Percentiles rank a stretch among this genome's conserved stretches.
These are phyloP conservation scores for Furcasterigmium sp. DNA, from an alignment of 2,329 filamentous ascomycete species.

Conservation along the genomic window DNA sequence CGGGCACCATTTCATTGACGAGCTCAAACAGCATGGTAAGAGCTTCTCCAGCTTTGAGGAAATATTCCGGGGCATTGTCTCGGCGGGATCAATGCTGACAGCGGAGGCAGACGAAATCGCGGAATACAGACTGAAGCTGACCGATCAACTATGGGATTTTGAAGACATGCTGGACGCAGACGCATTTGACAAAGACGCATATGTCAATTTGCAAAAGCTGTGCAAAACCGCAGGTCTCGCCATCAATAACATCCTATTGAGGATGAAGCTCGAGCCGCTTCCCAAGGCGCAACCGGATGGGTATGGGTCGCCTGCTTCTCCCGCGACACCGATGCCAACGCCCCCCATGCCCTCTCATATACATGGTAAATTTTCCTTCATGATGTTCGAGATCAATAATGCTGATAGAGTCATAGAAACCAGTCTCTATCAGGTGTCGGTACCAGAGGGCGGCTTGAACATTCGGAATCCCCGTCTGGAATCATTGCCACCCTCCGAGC, in stretches of 20 bases:
- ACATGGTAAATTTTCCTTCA: no score
- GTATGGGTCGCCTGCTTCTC: no score
- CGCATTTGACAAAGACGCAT: slow-evolving; percentile 46
- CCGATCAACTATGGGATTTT: slow-evolving; percentile 50
- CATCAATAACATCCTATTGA: slow-evolving; percentile 45
- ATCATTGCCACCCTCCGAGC: no score
- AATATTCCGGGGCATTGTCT: background rate
- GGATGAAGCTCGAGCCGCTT: slow-evolving; percentile 43
- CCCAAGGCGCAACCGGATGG: background rate
- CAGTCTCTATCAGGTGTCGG: no score
- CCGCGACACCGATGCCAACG: no score
- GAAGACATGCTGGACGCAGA: slow-evolving; percentile 47
- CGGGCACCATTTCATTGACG: slow-evolving; percentile 41
- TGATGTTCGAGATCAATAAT: no score
- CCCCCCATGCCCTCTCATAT: no score
- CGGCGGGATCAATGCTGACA: background rate
- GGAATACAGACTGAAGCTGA: slow-evolving; percentile 39
- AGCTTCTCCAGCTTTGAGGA: background rate
- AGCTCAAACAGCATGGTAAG: slow-evolving; percentile 50
- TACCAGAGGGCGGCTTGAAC: no score
- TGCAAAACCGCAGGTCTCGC: slow-evolving; percentile 43
- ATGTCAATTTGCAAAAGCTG: slow-evolving; percentile 39
- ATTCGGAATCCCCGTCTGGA: no score
- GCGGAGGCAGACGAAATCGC: slow-evolving; percentile 40
- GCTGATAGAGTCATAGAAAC: no score